A percentile compares a stretch with the other conserved stretches of the same genome.
These are phyloP conservation scores for Phaeotremella skinneri DNA, from an alignment of 768 basidiomycete species.

Conservation along the genomic window DNA sequence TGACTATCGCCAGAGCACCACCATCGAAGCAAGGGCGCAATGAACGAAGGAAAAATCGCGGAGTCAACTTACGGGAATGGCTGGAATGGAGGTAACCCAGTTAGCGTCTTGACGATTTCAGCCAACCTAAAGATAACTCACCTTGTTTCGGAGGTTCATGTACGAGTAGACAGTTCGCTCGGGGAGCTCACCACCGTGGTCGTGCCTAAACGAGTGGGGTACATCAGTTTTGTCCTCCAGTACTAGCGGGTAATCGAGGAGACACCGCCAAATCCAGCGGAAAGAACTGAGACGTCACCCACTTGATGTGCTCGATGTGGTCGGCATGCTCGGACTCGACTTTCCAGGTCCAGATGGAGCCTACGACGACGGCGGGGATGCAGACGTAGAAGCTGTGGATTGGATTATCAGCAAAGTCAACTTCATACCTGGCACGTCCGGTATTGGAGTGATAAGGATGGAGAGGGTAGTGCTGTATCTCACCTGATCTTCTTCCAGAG, in stretches of 20 bases:
- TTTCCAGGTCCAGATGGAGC: slow-evolving; percentile 47
- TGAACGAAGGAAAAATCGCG: background rate
- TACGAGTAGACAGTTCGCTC: slow-evolving; percentile 50
- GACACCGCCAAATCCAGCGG: background rate
- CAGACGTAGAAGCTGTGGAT: slow-evolving; percentile 44
- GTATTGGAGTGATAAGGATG: no score
- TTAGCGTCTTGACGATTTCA: background rate
- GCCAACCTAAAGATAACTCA: slow-evolving; percentile 25
- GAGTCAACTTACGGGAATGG: slow-evolving; percentile 8
- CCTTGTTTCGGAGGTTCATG: slow-evolving; percentile 52
- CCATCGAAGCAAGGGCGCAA: no score
- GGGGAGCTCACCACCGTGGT: slow-evolving; percentile 43
- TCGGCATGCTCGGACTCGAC: slow-evolving; percentile 48
- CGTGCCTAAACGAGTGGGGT: slow-evolving; percentile 23
- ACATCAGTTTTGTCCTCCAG: background rate
- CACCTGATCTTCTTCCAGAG: slow-evolving; percentile 48
- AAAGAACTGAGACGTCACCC: slow-evolving; percentile 10
- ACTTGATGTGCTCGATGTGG: slow-evolving; percentile 46
- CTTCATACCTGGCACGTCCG: background rate
- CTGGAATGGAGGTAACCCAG: background rate
- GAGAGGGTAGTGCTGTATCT: background rate
- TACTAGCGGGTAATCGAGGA: no score
- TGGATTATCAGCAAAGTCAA: background rate
- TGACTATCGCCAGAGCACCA: no score
- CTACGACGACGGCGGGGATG: slow-evolving; percentile 46